These are phyloP conservation scores for Sporothrix curviconia DNA, from an alignment of 2,329 filamentous ascomycete genomes.

Conservation along the genomic window DNA sequence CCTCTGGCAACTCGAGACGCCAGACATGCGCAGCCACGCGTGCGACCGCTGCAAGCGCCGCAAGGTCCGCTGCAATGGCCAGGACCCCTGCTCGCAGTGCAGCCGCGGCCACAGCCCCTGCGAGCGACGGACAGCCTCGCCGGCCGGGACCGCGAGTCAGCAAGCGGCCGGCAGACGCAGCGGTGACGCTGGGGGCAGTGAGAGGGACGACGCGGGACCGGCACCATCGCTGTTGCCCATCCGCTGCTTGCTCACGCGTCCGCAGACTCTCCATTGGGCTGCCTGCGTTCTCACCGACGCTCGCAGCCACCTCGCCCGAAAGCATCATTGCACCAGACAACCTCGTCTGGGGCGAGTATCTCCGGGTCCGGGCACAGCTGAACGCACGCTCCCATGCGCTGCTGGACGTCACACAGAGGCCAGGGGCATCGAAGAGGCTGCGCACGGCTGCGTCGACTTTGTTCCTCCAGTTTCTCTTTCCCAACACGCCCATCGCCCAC, in stretches of 20 bases:
- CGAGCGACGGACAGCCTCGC: background rate
- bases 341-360: background rate
- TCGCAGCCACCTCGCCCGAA: background rate
- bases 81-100: background rate
- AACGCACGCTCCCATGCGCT: background rate
- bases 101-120: background rate
- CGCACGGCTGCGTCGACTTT: slow-evolving; percentile 26
- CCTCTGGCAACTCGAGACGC: no score
- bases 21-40: background rate
- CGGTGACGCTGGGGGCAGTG: no score
- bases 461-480: slow-evolving; percentile 38
- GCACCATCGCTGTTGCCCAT: background rate
- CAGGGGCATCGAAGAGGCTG: background rate
- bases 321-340: background rate
- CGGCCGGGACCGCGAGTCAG: background rate
- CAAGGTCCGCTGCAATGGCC: background rate
- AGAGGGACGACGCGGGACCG: background rate
- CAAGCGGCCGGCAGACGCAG: background rate
- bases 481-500: slow-evolving; percentile 36
- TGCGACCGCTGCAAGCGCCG: slow-evolving; percentile 1
- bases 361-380: background rate
- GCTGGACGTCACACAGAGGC: background rate
- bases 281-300: background rate
- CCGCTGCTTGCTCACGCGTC: background rate
- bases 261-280: background rate